Percentiles rank a stretch among this genome's conserved stretches.
These are phyloP conservation scores for Leucocoprinus birnbaumii DNA, from an alignment of 768 basidiomycete genomes.

Conservation along the genomic window DNA sequence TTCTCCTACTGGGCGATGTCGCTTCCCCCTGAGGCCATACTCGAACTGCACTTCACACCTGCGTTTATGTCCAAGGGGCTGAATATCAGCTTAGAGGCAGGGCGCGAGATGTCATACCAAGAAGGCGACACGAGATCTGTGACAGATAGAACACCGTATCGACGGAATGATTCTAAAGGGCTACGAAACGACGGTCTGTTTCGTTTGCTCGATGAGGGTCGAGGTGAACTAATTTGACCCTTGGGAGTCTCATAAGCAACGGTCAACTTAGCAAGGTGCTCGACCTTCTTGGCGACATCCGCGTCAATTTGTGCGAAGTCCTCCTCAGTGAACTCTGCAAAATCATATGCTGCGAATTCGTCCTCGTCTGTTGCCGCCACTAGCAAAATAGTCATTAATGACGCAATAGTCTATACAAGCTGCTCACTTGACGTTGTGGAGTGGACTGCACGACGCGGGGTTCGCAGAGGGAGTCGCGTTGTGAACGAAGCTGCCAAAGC, in stretches of 20 bases:
- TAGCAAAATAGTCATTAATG: not conserved
- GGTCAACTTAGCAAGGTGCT: slow-evolving; percentile 7
- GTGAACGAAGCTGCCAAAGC: too few species aligned
- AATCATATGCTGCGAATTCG: slow-evolving; percentile 41
- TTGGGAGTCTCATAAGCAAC: slow-evolving; percentile 6
- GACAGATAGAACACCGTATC: slow-evolving; percentile 48
- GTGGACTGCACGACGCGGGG: too few species aligned
- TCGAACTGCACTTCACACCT: slow-evolving; percentile 85
- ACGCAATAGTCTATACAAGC: not conserved
- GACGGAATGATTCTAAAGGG: slow-evolving; percentile 38
- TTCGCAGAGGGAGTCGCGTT: too few species aligned
- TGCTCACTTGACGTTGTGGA: not conserved
- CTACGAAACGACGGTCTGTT: not conserved
- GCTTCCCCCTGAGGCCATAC: slow-evolving; percentile 63
- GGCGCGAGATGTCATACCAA: slow-evolving; percentile 41
- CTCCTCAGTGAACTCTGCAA: slow-evolving; percentile 55
- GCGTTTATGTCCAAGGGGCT: not conserved
- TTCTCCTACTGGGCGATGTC: slow-evolving; percentile 41
- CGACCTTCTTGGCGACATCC: slow-evolving; percentile 19
- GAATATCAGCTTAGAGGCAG: not conserved
- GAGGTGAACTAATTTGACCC: not conserved
- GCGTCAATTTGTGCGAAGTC: slow-evolving; percentile 53
- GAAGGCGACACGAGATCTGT: slow-evolving; percentile 59
- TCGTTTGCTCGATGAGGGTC: not conserved
- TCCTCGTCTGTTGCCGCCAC: slow-evolving; percentile 24